These are phyloP conservation scores for Microdochium nivale DNA, from an alignment of 2,329 filamentous ascomycete genomes.

Conservation along the genomic window DNA sequence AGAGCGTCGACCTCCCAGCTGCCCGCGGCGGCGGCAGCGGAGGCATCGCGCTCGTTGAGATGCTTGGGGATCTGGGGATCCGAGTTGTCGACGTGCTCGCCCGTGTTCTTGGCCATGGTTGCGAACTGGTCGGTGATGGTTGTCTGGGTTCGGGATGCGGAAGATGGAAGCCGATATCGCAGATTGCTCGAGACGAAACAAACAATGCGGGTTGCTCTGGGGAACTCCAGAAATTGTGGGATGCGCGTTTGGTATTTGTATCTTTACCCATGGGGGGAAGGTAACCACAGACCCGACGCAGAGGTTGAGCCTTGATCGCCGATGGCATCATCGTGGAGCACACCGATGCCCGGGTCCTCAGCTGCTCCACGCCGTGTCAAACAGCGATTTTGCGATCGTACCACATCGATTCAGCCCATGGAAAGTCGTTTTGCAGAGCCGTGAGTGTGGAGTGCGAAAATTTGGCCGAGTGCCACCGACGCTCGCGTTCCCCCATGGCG, in stretches of 20 bases:
- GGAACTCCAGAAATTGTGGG: background rate
- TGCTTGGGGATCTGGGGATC: slow-evolving; percentile 8
- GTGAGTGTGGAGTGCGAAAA: background rate
- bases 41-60: slow-evolving; percentile 21
- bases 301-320: background rate
- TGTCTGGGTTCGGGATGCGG: background rate
- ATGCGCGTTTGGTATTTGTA: background rate
- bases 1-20: slow-evolving; percentile 27
- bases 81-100: slow-evolving; percentile 14
- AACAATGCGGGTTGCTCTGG: too few relatives aligned
- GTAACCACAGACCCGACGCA: background rate
- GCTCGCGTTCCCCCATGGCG: background rate
- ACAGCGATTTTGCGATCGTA: background rate
- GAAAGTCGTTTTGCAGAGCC: background rate
- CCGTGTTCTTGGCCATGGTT: background rate
- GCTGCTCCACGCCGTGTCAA: background rate
- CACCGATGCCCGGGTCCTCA: background rate
- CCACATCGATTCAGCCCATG: too few relatives aligned
- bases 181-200: too few relatives aligned
- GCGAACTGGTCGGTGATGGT: background rate
- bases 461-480: background rate
- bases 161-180: background rate
- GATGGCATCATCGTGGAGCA: background rate
- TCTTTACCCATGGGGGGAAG: background rate
- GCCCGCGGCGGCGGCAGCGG: slow-evolving; percentile 25